These are phyloP conservation scores for Podila clonocystis DNA, from an alignment of 192 early-diverging fungal genomes.

Conservation along the genomic window DNA sequence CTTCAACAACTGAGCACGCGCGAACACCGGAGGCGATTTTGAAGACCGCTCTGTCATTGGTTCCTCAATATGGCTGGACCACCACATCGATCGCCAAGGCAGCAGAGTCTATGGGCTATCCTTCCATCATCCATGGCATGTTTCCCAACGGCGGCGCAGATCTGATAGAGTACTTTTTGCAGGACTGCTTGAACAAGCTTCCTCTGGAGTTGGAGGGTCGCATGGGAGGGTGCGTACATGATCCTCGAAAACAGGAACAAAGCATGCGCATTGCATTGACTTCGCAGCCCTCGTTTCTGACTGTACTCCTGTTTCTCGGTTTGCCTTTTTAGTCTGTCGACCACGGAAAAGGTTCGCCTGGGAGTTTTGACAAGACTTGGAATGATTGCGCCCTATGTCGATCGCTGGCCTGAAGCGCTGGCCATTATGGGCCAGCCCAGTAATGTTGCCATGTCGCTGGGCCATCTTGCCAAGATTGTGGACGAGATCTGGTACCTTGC, in stretches of 20 bases:
- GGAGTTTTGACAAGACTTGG: conserved; percentile 72
- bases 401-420: conserved; percentile 80
- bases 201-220: conserved; percentile 70
- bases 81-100: conserved; percentile 69
- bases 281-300: background rate
- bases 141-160: conserved; percentile 71
- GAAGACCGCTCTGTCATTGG: conserved; percentile 70
- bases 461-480: conserved; percentile 73
- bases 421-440: conserved; percentile 82
- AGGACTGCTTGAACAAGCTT: conserved; percentile 67
- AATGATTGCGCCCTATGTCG: conserved; percentile 75
- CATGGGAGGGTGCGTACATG: conserved; percentile 61
- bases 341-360: conserved; percentile 66
- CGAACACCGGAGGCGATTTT: conserved; percentile 61
- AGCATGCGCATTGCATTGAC: background rate
- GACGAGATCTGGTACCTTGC: conserved; percentile 92
- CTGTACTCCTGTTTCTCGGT: background rate
- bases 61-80: conserved; percentile 82
- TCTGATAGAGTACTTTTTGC: conserved; percentile 81
- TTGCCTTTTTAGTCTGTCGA: conserved; percentile 35
- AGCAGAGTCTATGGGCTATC: conserved; percentile 73
- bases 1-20: background rate
- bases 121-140: conserved; percentile 76
- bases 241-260: background rate
- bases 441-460: conserved; percentile 75